Evolutionary conservation across 768 basidiomycete species (phyloP).

Genomic region (Psilocybe sp.): DNA sequence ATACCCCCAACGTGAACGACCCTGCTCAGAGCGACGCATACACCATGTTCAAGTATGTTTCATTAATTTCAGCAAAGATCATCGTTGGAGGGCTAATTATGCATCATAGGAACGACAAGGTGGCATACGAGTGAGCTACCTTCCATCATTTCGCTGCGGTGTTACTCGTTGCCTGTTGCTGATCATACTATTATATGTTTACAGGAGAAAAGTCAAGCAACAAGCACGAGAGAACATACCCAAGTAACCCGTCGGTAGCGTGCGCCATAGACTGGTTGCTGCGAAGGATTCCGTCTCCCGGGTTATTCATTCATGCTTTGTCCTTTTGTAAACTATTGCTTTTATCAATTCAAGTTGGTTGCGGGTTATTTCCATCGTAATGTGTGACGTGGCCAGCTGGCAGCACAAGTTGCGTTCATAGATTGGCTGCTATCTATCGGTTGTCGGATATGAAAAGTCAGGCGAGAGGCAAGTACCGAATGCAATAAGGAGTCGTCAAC

Average conservation of each 20-base stretch:
- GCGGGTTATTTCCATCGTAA: background rate
- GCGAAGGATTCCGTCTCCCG: background rate
- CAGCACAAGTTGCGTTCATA: no score
- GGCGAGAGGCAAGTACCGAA: no score
- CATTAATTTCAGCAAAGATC: background rate
- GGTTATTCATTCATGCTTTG: background rate
- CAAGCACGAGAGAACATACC: slow-evolving; percentile 91
- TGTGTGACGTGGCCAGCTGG: no score
- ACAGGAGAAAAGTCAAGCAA: slow-evolving; percentile 72
- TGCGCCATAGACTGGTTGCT: background rate
- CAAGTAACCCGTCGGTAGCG: slow-evolving; percentile 45
- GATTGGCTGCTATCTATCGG: no score
- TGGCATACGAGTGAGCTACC: slow-evolving; percentile 80
- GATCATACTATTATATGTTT: background rate
- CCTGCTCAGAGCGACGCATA: slow-evolving; percentile 99
- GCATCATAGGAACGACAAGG: slow-evolving; percentile 78
- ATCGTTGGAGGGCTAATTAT: background rate
- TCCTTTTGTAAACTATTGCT: slow-evolving; percentile 4
- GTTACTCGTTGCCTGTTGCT: background rate
- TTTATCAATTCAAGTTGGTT: slow-evolving; percentile 10
- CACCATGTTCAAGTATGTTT: slow-evolving; percentile 93
- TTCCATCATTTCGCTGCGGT: background rate
- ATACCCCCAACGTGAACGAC: slow-evolving; percentile 95
- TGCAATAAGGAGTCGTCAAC: no score
- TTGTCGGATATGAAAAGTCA: no score